phyloP scores from a whole-genome alignment of 2,329 filamentous ascomycete species.

The Rutstroemia sp. region DNA sequence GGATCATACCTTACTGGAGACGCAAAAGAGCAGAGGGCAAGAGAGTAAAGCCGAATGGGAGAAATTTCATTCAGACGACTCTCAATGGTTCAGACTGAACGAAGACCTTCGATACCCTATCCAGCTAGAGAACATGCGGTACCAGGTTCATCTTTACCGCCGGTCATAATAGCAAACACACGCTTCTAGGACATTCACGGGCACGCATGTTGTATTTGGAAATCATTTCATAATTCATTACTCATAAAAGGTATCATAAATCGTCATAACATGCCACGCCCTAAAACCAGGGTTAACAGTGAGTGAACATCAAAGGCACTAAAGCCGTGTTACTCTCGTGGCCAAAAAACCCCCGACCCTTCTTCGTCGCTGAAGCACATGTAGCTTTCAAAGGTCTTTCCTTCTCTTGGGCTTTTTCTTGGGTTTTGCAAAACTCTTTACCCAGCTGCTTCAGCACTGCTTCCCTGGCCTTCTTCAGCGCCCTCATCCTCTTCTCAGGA shows the following conservation, averaged over 20 bases:
- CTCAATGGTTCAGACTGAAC: conserved; percentile 74
- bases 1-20: conserved; percentile 64
- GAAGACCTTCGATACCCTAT: conserved; percentile 70
- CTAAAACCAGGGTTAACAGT: conserved; percentile 22
- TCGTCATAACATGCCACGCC: conserved; percentile 1
- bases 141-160: conserved; percentile 79
- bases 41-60: conserved; percentile 51
- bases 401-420: conserved; percentile 16
- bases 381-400: conserved; percentile 1
- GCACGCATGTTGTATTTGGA: not conserved
- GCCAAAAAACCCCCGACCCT: conserved; percentile 17
- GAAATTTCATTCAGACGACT: conserved; percentile 68
- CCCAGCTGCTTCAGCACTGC: conserved; percentile 51
- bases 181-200: not conserved
- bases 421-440: conserved; percentile 39
- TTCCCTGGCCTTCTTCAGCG: conserved; percentile 51
- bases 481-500: conserved; percentile 44
- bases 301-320: conserved; percentile 55
- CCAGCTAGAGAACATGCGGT: conserved; percentile 87
- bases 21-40: conserved; percentile 32
- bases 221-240: conserved; percentile 20
- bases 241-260: conserved; percentile 5
- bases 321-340: conserved; percentile 46
- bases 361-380: conserved; percentile 19
- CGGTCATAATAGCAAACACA: conserved; percentile 25